phyloP scores from a whole-genome alignment of 148 eudicot genomes.

The Camellia japonica region DNA sequence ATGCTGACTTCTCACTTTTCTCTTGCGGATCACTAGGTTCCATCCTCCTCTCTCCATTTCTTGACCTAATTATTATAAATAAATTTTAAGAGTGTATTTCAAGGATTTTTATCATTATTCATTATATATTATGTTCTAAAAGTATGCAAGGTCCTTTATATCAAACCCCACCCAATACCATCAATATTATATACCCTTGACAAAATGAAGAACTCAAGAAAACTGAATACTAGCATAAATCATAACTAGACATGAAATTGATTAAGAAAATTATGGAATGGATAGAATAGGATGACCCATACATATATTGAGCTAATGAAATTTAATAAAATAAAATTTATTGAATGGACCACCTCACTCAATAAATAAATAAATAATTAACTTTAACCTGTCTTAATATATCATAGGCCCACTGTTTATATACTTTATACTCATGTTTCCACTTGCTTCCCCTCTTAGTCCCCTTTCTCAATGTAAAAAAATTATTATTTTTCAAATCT shows the following conservation, averaged over 20 bases:
- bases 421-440: not conserved
- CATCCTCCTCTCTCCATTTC: too few species aligned
- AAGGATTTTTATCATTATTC: too few species aligned
- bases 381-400: not conserved
- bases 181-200: not conserved
- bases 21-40: too few species aligned
- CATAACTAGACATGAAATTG: not conserved
- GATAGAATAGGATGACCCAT: not conserved
- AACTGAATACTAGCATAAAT: constrained; percentile 2
- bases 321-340: not conserved
- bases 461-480: not conserved
- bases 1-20: too few species aligned
- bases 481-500: not conserved
- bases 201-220: not conserved
- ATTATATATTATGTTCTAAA: too few species aligned
- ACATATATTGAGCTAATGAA: too few species aligned
- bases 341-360: not conserved
- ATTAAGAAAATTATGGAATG: not conserved
- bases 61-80: too few species aligned
- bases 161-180: not conserved
- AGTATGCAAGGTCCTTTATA: too few species aligned
- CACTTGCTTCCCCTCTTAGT: not conserved
- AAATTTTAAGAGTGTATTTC: too few species aligned
- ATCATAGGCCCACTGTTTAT: not conserved
- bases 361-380: not conserved